Percentiles rank a stretch among this genome's conserved stretches.
Evolutionary conservation across 2,329 filamentous ascomycete species (phyloP).

Genomic region (Fusarium graminum): DNA sequence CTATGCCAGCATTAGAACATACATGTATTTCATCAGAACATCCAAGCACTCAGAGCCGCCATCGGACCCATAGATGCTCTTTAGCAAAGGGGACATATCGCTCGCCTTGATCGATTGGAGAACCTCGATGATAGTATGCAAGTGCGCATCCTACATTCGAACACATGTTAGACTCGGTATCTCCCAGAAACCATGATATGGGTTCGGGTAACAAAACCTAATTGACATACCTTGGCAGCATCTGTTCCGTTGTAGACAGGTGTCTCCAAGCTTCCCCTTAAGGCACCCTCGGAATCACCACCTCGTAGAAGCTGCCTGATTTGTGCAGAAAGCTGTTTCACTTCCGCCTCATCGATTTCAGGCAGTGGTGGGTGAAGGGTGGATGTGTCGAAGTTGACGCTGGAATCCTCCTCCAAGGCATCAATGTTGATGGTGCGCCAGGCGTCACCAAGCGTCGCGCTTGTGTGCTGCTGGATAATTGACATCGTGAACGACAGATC

Average conservation of each 20-base stretch:
- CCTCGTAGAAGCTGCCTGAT: constrained; percentile 88
- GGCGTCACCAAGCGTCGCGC: constrained; percentile 71
- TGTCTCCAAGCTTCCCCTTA: constrained; percentile 86
- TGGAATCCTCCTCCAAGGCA: constrained; percentile 88
- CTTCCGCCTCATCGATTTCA: constrained; percentile 81
- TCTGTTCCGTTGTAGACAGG: constrained; percentile 79
- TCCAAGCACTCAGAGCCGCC: constrained; percentile 89
- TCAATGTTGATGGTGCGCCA: constrained; percentile 96
- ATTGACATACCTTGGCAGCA: constrained; percentile 64
- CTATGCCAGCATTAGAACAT: constrained; percentile 55
- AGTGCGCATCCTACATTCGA: constrained; percentile 77
- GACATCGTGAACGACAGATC: constrained; percentile 62
- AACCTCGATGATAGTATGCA: constrained; percentile 91
- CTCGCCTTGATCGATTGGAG: constrained; percentile 95
- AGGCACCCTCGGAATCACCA: constrained; percentile 87
- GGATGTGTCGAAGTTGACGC: constrained; percentile 89
- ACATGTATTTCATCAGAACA: constrained; percentile 98
- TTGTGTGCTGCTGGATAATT: constrained; percentile 75
- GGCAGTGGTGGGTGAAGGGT: constrained; percentile 83
- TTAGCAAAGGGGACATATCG: constrained; percentile 92
- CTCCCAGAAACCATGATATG: neutral
- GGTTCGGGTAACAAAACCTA: neutral
- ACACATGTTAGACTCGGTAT: constrained; percentile 13
- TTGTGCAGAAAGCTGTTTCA: constrained; percentile 81
- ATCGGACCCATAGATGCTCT: constrained; percentile 80